Evolutionary conservation across 345 rosid species (phyloP).

Genomic region (Camelina laxa): DNA sequence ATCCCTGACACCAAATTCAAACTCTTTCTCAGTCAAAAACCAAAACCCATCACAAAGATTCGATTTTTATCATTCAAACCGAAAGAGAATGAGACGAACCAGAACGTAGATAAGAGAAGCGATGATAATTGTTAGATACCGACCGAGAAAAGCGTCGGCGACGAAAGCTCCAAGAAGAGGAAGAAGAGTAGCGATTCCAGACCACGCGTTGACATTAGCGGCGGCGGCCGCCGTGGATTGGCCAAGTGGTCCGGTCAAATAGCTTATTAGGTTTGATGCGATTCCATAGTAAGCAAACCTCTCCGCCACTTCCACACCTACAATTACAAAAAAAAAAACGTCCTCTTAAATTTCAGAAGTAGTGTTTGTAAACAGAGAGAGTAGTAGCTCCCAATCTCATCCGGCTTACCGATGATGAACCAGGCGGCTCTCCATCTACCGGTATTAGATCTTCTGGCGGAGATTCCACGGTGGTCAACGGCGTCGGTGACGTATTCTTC

Average conservation of each 20-base stretch:
- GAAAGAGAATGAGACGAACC: slow-evolving; percentile 36
- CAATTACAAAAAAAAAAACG: background rate
- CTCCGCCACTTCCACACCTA: slow-evolving; percentile 53
- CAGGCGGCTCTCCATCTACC: slow-evolving; percentile 45
- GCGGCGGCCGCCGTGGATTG: slow-evolving; percentile 54
- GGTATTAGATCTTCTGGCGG: slow-evolving; percentile 30
- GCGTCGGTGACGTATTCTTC: slow-evolving; percentile 33
- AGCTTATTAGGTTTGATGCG: slow-evolving; percentile 47
- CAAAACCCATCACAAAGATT: no score
- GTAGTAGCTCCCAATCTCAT: background rate
- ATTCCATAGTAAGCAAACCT: slow-evolving; percentile 45
- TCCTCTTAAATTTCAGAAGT: background rate
- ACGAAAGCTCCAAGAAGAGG: slow-evolving; percentile 54
- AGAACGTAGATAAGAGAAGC: slow-evolving; percentile 46
- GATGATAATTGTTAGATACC: slow-evolving; percentile 46
- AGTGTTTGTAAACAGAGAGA: slow-evolving; percentile 11
- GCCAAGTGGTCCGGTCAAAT: slow-evolving; percentile 52
- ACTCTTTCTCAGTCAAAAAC: background rate
- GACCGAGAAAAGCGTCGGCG: slow-evolving; percentile 55
- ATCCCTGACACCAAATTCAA: slow-evolving; percentile 16
- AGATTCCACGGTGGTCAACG: slow-evolving; percentile 29
- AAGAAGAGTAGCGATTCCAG: slow-evolving; percentile 45
- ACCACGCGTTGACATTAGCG: slow-evolving; percentile 53
- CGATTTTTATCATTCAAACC: background rate
- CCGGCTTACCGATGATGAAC: slow-evolving; percentile 39